Base-by-base conservation (phyloP, 23 red algal species). In the Gracilaria gracilis region DNA sequence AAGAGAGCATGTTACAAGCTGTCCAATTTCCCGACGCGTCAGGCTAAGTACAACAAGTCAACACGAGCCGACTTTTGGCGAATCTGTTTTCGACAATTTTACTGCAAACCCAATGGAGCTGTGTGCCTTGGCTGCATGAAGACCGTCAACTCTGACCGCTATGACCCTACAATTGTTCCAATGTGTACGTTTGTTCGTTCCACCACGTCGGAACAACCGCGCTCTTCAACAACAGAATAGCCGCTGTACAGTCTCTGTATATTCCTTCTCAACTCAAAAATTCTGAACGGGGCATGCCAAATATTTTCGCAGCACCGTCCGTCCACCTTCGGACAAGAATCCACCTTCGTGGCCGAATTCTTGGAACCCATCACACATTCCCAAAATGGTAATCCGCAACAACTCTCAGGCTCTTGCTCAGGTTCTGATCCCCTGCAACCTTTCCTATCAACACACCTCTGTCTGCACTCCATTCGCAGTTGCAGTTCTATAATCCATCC, bases 11-110 rank as follows among this genome's bases (percentile, higher is more conserved):
- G 81, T 31, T 51, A 49, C 37, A 70, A 67, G 29, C 37, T 69
- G 38, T 61, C 81, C 15, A 69, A 69, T 25, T 85, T 85, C 39
- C 81, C 81, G 15, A 51, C 59, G 15, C 40, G 31, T 50, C 54
- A 85, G 34, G n/a, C 33, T 5, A 42, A 28, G 39, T 61, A 65
- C 38, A 61, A 15, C 81, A 69, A 48, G 12, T 61, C 40, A 46
- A 67, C 38, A 36, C 46, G 59, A 1, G 11, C 81, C 42, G 65
- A 69, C 46, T 85, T 85, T 36, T 85, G 81, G 81, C 81, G 38
- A 25, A 85, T 49, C n/a, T 85, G 81, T 31, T 85, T 85, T 85
- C 81, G 81, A 23, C 36, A 70, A 23, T 85, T 85, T 66, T 69
- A 85, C 34, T 85, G 81, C 57, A 55, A 29, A n/a, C 28, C 59